Evolutionary conservation across 2,329 filamentous ascomycete genomes (phyloP).

Genomic region (Akanthomyces lecanii): DNA sequence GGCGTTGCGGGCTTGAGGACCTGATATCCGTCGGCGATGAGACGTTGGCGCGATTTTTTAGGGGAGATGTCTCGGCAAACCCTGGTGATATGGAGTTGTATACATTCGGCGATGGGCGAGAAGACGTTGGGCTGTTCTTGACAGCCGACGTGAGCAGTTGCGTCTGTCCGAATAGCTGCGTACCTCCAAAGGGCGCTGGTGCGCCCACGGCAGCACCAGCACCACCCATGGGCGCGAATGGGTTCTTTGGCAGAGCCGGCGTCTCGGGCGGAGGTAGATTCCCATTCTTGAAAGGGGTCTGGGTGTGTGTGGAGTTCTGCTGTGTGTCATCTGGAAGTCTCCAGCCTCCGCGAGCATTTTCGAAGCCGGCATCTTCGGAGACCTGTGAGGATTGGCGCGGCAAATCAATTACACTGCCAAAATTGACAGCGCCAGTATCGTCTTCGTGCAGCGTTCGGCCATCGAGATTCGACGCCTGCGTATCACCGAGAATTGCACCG

Average conservation of each 20-base stretch:
- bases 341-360: constrained; percentile 38
- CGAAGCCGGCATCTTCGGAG: constrained; percentile 38
- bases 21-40: constrained; percentile 40
- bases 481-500: constrained; percentile 21
- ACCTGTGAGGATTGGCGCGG: constrained; percentile 38
- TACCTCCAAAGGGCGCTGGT: constrained; percentile 34
- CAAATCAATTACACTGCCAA: constrained; percentile 35
- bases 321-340: constrained; percentile 32
- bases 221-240: constrained; percentile 32
- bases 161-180: constrained; percentile 54
- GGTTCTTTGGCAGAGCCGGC: constrained; percentile 45
- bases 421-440: constrained; percentile 48
- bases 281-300: constrained; percentile 30
- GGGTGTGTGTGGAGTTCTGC: constrained; percentile 26
- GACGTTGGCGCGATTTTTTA: constrained; percentile 46
- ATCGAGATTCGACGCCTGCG: constrained; percentile 29
- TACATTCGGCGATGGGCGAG: constrained; percentile 50
- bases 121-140: constrained; percentile 54
- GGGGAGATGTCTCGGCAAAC: constrained; percentile 41
- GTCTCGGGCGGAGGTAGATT: constrained; percentile 40
- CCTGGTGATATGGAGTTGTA: constrained; percentile 46
- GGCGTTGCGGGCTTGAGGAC: constrained; percentile 38
- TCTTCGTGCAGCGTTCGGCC: constrained; percentile 39
- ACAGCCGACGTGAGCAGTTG: constrained; percentile 48
- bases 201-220: constrained; percentile 29